Evolutionary conservation across 306 rosid genomes (phyloP), one percentile per base, ranked within the genome.

Genomic region (Fragaria nilgerrensis): DNA sequence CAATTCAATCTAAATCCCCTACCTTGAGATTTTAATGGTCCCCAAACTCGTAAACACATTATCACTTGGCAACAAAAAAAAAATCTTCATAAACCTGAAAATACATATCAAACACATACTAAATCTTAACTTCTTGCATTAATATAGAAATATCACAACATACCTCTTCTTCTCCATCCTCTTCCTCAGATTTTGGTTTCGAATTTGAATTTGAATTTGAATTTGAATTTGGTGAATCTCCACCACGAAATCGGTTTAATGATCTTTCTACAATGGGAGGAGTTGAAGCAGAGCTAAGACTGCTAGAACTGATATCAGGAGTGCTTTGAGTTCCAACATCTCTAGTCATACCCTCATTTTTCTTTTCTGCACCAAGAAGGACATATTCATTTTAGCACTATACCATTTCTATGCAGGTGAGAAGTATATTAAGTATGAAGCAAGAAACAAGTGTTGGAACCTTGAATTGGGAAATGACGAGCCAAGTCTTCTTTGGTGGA

Each of bases 291-390:
- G 85, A 84, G 81, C 84, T 88, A 58, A 83, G 84, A 77, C 87
- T 90, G 77, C 84, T 82, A 82, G 96, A 89, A 83, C 91, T 85
- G 68, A 81, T 80, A 77, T 49, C 77, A 29, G 87, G 87, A 29
- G 96, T 88, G 77, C 92, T 92, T 83, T 92, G 97, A 87, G 90
- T 92, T 25, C 93, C 95, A n/a, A 85, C 91, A 85, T 95, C 94
- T 78, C 87, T 90, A 27, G 88, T 95, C 80, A 77, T 83, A 36
- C 75, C 91, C 59, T 92, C 93, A 44, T 74, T 77, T 70, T 75
- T 82, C 72, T 79, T 84, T 75, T 88, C 99, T 95, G 85, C 68
- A 78, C 23, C 37, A 62, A 49, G 75, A 62, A 49, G 75, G 16
- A 81, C 7, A 70, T 4, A 43, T 39, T 20, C 5, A 53, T 58